Conservation (phyloP, 2,329 filamentous ascomycete genomes). For the Cladosporium sp. region DNA sequence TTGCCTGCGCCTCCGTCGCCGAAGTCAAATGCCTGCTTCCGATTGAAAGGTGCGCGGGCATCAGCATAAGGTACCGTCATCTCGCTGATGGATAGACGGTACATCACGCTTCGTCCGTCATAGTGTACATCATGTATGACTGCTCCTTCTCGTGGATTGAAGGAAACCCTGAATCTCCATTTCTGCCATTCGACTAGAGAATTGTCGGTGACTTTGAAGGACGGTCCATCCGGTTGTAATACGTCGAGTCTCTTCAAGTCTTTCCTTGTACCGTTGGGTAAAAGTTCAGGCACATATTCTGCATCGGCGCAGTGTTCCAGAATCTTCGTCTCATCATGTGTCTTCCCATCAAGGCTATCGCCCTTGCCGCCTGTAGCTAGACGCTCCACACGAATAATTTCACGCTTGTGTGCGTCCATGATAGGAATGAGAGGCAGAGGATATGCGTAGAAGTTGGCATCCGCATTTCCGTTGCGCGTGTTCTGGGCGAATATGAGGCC, state of each 20-base stretch:
- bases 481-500: slow-evolving; percentile 30
- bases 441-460: slow-evolving; percentile 36
- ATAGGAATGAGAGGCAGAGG: slow-evolving; percentile 30
- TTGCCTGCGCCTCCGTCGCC: slow-evolving; percentile 65
- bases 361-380: slow-evolving; percentile 29
- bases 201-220: slow-evolving; percentile 51
- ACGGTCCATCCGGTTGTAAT: slow-evolving; percentile 63
- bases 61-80: slow-evolving; percentile 63
- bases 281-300: slow-evolving; percentile 45
- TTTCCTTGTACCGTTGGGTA: slow-evolving; percentile 35
- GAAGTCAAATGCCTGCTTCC: slow-evolving; percentile 70
- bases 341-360: slow-evolving; percentile 34
- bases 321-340: slow-evolving; percentile 31
- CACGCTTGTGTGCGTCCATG: slow-evolving; percentile 25
- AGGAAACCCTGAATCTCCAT: slow-evolving; percentile 61
- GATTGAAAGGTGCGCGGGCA: slow-evolving; percentile 59
- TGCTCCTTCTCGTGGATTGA: slow-evolving; percentile 66
- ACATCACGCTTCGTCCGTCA: slow-evolving; percentile 61
- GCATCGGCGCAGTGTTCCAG: slow-evolving; percentile 48
- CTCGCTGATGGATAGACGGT: slow-evolving; percentile 64
- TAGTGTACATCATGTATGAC: slow-evolving; percentile 66
- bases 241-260: slow-evolving; percentile 65
- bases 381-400: slow-evolving; percentile 30
- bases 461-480: slow-evolving; percentile 41
- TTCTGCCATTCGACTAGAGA: slow-evolving; percentile 51